Evolutionary conservation across 192 early-diverging fungal species (phyloP).

Genomic region (Coemansia sp.): DNA sequence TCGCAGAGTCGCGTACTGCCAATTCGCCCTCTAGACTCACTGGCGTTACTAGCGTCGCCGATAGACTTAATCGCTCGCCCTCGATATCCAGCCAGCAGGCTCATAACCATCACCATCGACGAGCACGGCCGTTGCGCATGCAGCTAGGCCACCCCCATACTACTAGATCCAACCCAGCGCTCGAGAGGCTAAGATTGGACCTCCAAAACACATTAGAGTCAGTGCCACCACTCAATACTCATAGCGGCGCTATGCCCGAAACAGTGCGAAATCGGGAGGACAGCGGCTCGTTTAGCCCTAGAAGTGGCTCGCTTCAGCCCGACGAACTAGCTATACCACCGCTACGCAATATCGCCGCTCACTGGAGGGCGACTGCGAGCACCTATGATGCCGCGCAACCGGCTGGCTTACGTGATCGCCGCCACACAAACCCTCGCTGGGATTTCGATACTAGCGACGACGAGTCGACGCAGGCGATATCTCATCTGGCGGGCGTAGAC

Average conservation of each 20-base stretch:
- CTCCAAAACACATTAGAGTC: slow-evolving; percentile 8
- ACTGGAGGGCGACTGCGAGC: slow-evolving; percentile 9
- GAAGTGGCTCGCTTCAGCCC: slow-evolving; percentile 6
- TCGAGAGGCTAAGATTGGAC: slow-evolving; percentile 19
- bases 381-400: background rate
- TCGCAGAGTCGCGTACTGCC: slow-evolving; percentile 25
- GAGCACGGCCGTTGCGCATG: slow-evolving; percentile 11
- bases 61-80: background rate
- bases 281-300: background rate
- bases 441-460: background rate
- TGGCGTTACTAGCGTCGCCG: background rate
- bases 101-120: background rate
- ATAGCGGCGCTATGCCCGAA: background rate
- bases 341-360: slow-evolving; percentile 12
- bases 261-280: too few species aligned
- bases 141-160: background rate
- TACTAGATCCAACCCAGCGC: slow-evolving; percentile 17
- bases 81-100: background rate
- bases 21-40: background rate
- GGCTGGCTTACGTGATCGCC: background rate
- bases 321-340: slow-evolving; percentile 11
- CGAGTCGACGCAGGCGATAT: slow-evolving; percentile 4
- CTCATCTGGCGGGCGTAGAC: slow-evolving; percentile 10
- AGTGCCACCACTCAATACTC: slow-evolving; percentile 3
- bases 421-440: background rate